Conservation (phyloP, 164 flowering plant species). For the Vitis rotundifolia region DNA sequence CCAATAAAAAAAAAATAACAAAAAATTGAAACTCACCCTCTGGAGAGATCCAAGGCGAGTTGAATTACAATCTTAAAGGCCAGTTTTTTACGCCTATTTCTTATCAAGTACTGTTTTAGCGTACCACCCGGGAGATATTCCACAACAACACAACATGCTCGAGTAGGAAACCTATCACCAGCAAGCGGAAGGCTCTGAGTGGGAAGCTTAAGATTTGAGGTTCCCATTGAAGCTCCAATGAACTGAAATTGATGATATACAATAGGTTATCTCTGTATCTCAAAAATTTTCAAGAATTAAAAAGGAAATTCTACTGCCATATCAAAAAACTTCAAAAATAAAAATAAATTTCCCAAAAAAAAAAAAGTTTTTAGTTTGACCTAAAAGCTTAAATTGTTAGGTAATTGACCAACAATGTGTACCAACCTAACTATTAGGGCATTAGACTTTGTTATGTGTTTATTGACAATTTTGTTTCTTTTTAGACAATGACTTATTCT, state of each 20-base stretch:
- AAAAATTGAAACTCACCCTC: constrained; percentile 45
- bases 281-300: too few relatives aligned
- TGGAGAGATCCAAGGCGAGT: constrained; percentile 62
- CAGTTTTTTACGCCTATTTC: constrained; percentile 48
- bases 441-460: too few relatives aligned
- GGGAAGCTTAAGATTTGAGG: constrained; percentile 58
- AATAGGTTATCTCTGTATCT: too few relatives aligned
- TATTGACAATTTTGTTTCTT: too few relatives aligned
- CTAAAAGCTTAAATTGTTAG: too few relatives aligned
- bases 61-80: constrained; percentile 56
- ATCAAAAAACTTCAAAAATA: too few relatives aligned
- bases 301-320: too few relatives aligned
- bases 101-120: constrained; percentile 44
- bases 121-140: constrained; percentile 73
- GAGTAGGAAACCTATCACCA: constrained; percentile 34
- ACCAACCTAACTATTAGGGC: too few relatives aligned
- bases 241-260: constrained; percentile 33
- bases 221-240: constrained; percentile 76
- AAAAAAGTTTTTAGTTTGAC: too few relatives aligned
- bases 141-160: constrained; percentile 72
- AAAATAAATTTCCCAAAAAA: too few relatives aligned
- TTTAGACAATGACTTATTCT: too few relatives aligned
- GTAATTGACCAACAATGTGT: too few relatives aligned
- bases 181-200: constrained; percentile 29
- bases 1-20: neutral